Evolutionary conservation across 768 basidiomycete genomes (phyloP).

Genomic region (Mycena capillaripes): DNA sequence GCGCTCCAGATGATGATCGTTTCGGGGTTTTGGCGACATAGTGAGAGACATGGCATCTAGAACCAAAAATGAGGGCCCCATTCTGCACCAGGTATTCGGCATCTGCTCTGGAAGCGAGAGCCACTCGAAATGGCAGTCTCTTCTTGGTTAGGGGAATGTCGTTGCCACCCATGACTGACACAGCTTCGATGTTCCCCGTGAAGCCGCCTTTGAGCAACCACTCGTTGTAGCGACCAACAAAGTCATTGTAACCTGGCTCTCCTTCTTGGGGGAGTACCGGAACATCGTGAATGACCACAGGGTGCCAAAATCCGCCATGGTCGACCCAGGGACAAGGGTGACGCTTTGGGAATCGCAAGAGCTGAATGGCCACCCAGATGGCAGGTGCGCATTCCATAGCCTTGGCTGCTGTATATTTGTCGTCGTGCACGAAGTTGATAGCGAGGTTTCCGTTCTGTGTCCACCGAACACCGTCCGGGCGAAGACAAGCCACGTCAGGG

Average conservation of each 20-base stretch:
- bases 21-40: not conserved
- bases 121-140: not conserved
- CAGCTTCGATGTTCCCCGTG: not conserved
- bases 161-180: not conserved
- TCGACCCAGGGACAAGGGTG: not conserved
- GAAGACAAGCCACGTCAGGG: no score
- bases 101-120: not conserved
- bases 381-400: not conserved
- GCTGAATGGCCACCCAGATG: not conserved
- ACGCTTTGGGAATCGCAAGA: not conserved
- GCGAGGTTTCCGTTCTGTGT: slow-evolving; percentile 6
- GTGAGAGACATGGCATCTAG: not conserved
- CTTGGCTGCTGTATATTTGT: no score
- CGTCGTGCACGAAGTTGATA: not conserved
- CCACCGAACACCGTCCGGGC: slow-evolving; percentile 5
- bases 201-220: not conserved
- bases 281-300: not conserved
- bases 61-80: not conserved
- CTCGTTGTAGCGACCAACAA: not conserved
- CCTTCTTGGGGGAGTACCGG: not conserved
- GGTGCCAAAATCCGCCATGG: not conserved
- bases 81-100: not conserved
- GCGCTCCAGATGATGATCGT: no score
- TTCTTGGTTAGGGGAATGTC: not conserved
- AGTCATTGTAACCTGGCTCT: not conserved